Evolutionary conservation across 768 basidiomycete genomes (phyloP).

Genomic region (Lentinula sp.): DNA sequence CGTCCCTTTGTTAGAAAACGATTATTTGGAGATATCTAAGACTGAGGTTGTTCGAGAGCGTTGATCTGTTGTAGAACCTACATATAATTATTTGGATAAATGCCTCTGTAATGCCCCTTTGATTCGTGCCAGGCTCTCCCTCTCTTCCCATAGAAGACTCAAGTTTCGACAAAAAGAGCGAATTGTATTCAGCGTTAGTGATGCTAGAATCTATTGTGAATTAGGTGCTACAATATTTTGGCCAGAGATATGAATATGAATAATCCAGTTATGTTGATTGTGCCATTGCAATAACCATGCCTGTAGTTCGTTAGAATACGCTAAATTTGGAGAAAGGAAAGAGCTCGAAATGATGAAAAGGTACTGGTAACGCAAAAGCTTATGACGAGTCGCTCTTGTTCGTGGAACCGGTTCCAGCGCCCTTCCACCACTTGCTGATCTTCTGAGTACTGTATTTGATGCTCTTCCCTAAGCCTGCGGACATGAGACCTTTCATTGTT

Average conservation of each 20-base stretch:
- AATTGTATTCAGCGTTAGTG: not conserved
- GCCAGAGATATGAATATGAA: not conserved
- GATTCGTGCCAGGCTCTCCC: too few species aligned
- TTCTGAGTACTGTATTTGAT: constrained; percentile 70
- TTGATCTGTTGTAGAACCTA: not conserved
- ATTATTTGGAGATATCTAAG: constrained; percentile 48
- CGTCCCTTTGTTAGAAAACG: constrained; percentile 42
- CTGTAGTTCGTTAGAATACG: not conserved
- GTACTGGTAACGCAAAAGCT: not conserved
- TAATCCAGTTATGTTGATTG: not conserved
- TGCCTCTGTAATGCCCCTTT: not conserved
- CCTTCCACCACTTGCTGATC: constrained; percentile 78
- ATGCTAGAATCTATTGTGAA: not conserved
- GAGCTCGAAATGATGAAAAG: not conserved
- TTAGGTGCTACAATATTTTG: not conserved
- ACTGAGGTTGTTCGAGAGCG: not conserved
- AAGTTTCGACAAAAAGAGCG: too few species aligned
- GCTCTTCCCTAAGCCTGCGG: constrained; percentile 77
- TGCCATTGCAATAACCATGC: not conserved
- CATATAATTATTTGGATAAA: not conserved
- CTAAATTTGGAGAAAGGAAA: not conserved
- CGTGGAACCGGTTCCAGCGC: constrained; percentile 15
- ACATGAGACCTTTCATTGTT: constrained; percentile 79
- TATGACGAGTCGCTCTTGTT: not conserved
- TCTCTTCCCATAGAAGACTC: too few species aligned